Evolutionary conservation across 176 grass and related monocot genomes (phyloP).

Genomic region (Bonia amplexicaulis): DNA sequence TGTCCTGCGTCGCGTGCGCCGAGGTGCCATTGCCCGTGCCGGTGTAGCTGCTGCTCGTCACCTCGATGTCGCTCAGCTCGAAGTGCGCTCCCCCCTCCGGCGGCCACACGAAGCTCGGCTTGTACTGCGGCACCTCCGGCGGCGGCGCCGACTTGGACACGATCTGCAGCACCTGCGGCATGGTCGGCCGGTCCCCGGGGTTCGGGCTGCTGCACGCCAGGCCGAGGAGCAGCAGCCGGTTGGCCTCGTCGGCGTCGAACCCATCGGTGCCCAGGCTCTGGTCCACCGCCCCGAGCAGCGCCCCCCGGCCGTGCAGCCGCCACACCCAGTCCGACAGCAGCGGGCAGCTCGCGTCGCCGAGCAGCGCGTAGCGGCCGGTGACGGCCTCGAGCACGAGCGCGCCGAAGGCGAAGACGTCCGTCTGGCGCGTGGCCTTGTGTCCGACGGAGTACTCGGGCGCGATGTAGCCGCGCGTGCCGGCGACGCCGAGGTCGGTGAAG

Average conservation of each 20-base stretch:
- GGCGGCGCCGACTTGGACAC: constrained; percentile 29
- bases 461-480: constrained; percentile 62
- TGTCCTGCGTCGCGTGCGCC: background rate
- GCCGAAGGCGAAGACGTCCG: constrained; percentile 52
- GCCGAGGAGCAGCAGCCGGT: constrained; percentile 35
- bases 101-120: constrained; percentile 47
- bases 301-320: constrained; percentile 44
- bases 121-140: constrained; percentile 32
- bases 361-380: constrained; percentile 29
- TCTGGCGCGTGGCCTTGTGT: constrained; percentile 39
- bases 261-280: constrained; percentile 7
- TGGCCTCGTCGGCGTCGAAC: constrained; percentile 36
- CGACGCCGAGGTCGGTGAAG: constrained; percentile 38
- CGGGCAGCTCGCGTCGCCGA: background rate
- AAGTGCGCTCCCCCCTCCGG: constrained; percentile 24
- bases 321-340: constrained; percentile 53
- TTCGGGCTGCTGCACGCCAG: constrained; percentile 57
- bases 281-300: constrained; percentile 46
- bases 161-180: constrained; percentile 45
- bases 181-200: constrained; percentile 34
- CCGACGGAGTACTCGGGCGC: constrained; percentile 53
- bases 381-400: constrained; percentile 59
- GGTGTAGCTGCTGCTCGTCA: background rate
- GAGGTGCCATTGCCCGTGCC: background rate
- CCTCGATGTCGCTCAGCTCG: constrained; percentile 24